phyloP scores from a whole-genome alignment of 352 stramenopile species.

The Globisporangium solare region DNA sequence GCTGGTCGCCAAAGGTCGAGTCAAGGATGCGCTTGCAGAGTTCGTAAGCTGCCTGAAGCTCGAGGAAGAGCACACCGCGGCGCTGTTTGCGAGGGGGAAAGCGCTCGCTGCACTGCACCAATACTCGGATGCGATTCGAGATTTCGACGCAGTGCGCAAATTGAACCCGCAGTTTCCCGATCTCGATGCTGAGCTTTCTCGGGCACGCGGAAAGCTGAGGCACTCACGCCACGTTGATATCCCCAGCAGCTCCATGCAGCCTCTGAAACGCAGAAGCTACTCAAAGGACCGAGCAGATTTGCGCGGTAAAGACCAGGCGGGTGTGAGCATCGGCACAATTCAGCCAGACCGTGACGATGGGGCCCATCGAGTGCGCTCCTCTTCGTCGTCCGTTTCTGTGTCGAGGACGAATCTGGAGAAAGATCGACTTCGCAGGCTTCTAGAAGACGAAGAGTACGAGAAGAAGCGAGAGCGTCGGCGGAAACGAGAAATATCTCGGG shows the following conservation, averaged over 20 bases:
- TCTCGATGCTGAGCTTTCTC: constrained; percentile 15
- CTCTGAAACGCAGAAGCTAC: too few species aligned
- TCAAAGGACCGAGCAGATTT: too few species aligned
- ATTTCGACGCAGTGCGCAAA: constrained; percentile 25
- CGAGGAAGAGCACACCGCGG: constrained; percentile 19
- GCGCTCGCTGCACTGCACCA: constrained; percentile 19
- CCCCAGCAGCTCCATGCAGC: background rate
- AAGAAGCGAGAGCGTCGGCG: too few species aligned
- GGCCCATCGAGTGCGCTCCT: too few species aligned
- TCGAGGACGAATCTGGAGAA: background rate
- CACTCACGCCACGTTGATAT: constrained; percentile 19
- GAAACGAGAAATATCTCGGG: background rate
- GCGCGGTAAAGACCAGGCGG: too few species aligned
- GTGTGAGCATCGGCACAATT: too few species aligned
- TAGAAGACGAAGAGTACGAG: background rate
- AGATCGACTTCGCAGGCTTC: background rate
- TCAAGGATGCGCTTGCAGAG: constrained; percentile 30
- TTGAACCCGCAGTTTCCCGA: constrained; percentile 17
- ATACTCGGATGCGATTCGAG: constrained; percentile 29
- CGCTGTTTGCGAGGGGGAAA: constrained; percentile 20
- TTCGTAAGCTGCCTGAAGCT: constrained; percentile 35
- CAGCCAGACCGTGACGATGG: too few species aligned
- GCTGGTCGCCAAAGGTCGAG: constrained; percentile 17
- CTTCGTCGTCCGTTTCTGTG: too few species aligned
- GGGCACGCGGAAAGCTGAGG: constrained; percentile 14